A percentile compares a stretch with the other conserved stretches of the same genome.
Conservation (phyloP, 192 early-diverging fungal species). For the Gigaspora rosea region DNA sequence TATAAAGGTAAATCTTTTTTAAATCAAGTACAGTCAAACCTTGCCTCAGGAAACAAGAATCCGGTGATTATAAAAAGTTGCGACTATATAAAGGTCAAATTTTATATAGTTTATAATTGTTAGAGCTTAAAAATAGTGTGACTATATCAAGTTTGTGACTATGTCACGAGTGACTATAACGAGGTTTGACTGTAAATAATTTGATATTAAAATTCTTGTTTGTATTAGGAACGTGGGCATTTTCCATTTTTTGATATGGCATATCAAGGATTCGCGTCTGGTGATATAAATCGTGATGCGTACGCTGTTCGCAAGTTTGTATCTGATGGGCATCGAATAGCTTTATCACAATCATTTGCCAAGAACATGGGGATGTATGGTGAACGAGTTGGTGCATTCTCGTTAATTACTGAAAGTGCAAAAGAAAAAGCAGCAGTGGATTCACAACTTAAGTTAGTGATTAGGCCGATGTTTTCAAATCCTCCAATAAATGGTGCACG, state of each 20-base stretch:
- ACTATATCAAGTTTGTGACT: no score
- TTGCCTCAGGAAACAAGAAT: not conserved
- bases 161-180: no score
- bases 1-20: slow-evolving; percentile 51
- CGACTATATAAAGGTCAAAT: no score
- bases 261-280: slow-evolving; percentile 99
- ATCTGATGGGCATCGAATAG: slow-evolving; percentile 69
- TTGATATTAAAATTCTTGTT: not conserved
- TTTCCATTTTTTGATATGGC: slow-evolving; percentile 99
- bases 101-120: no score
- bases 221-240: slow-evolving; percentile 65
- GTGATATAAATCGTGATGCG: slow-evolving; percentile 85
- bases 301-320: slow-evolving; percentile 94
- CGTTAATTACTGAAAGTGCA: slow-evolving; percentile 69
- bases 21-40: not conserved
- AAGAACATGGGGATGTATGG: slow-evolving; percentile 99
- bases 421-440: slow-evolving; percentile 82
- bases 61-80: no score
- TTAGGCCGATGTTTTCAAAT: slow-evolving; percentile 98
- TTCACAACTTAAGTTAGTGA: slow-evolving; percentile 94
- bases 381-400: slow-evolving; percentile 94
- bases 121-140: no score
- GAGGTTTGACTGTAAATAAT: not conserved
- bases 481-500: slow-evolving; percentile 95
- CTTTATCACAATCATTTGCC: slow-evolving; percentile 94